Conservation (phyloP, 805 yeast species). For the Nakazawaea peltata region DNA sequence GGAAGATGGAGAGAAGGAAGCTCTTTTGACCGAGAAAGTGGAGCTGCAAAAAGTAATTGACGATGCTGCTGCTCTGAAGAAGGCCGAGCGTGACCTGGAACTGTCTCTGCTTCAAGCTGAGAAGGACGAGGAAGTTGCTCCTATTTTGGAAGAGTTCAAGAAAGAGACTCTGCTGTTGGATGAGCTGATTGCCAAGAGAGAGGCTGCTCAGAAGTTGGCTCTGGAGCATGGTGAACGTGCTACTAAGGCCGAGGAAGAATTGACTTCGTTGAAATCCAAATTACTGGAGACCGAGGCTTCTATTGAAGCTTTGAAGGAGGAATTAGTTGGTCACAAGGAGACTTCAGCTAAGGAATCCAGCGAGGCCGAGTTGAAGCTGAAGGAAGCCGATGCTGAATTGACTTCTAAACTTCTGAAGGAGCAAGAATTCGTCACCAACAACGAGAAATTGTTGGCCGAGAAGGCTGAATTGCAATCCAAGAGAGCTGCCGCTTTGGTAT, state of each 20-base stretch:
- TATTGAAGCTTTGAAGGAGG: slow-evolving; percentile 31
- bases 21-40: slow-evolving; percentile 30
- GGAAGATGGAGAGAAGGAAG: slow-evolving; percentile 32
- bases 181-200: slow-evolving; percentile 42
- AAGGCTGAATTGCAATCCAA: slow-evolving; percentile 32
- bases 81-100: slow-evolving; percentile 36
- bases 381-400: slow-evolving; percentile 12
- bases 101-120: slow-evolving; percentile 40
- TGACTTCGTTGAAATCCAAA: slow-evolving; percentile 35
- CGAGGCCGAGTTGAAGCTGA: slow-evolving; percentile 15
- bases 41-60: slow-evolving; percentile 35
- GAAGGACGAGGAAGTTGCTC: slow-evolving; percentile 45
- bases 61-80: slow-evolving; percentile 33
- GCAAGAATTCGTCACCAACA: slow-evolving; percentile 22
- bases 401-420: slow-evolving; percentile 20
- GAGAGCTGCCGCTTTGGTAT: slow-evolving; percentile 26
- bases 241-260: slow-evolving; percentile 31
- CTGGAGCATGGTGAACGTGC: slow-evolving; percentile 36
- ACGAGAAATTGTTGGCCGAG: slow-evolving; percentile 31
- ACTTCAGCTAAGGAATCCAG: slow-evolving; percentile 21
- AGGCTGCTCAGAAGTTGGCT: slow-evolving; percentile 35
- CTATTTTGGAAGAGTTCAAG: slow-evolving; percentile 44
- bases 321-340: slow-evolving; percentile 23
- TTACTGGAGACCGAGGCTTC: slow-evolving; percentile 33
- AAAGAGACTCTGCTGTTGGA: slow-evolving; percentile 40